A percentile compares a stretch with the other conserved stretches of the same genome.
These are phyloP conservation scores for Strobilomyces dryophilus DNA, from an alignment of 768 basidiomycete species.

Conservation along the genomic window DNA sequence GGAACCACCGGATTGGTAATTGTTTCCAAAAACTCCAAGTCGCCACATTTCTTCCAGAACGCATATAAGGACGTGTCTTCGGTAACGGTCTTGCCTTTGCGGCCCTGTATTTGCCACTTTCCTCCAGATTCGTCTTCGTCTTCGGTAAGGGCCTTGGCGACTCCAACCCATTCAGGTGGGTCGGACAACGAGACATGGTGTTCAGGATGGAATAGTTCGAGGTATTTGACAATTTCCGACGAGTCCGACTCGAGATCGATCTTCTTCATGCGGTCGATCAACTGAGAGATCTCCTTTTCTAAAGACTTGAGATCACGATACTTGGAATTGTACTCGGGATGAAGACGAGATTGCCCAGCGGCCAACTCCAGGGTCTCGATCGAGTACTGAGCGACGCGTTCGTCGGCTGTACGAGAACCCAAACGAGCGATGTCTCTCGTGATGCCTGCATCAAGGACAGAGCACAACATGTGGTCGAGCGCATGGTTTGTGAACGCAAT, in stretches of 20 bases:
- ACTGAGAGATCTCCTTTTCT: slow-evolving; percentile 41
- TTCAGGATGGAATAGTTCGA: slow-evolving; percentile 45
- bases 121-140: slow-evolving; percentile 15
- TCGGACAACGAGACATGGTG: slow-evolving; percentile 38
- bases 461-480: slow-evolving; percentile 65
- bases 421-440: slow-evolving; percentile 63
- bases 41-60: slow-evolving; percentile 47
- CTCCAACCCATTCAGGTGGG: slow-evolving; percentile 49
- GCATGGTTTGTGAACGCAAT: slow-evolving; percentile 79
- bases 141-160: slow-evolving; percentile 16
- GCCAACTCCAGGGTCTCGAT: slow-evolving; percentile 54
- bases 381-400: slow-evolving; percentile 55
- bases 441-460: slow-evolving; percentile 61
- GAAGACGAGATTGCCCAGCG: slow-evolving; percentile 39
- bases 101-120: slow-evolving; percentile 36
- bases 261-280: slow-evolving; percentile 42
- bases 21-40: slow-evolving; percentile 44
- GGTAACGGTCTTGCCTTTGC: slow-evolving; percentile 14
- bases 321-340: slow-evolving; percentile 31
- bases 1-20: neutral
- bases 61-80: slow-evolving; percentile 38
- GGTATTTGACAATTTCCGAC: slow-evolving; percentile 37
- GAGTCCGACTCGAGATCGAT: slow-evolving; percentile 33
- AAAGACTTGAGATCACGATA: slow-evolving; percentile 39
- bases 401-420: slow-evolving; percentile 60